phyloP scores from a whole-genome alignment of 805 yeast species.

The Saturnispora sekii region DNA sequence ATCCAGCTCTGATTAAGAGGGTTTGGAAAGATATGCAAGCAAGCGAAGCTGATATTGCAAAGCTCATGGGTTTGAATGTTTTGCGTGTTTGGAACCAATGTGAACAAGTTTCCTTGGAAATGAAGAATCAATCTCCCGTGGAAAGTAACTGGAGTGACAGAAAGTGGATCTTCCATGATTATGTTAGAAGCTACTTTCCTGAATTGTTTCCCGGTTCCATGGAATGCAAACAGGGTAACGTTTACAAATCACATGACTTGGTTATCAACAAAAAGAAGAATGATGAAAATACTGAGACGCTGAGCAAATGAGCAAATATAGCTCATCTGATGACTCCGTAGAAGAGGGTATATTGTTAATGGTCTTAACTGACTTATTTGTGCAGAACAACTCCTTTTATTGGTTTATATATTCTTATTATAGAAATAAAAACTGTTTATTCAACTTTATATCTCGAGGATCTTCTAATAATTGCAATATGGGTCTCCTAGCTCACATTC shows the following conservation, averaged over 20 bases:
- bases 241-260: slow-evolving; percentile 6
- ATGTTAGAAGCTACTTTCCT: slow-evolving; percentile 25
- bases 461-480: no score
- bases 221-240: slow-evolving; percentile 10
- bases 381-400: no score
- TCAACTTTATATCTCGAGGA: no score
- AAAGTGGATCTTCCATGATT: slow-evolving; percentile 31
- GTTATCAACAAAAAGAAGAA: not conserved
- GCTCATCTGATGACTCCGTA: no score
- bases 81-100: slow-evolving; percentile 38
- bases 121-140: slow-evolving; percentile 19
- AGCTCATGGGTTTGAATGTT: slow-evolving; percentile 37
- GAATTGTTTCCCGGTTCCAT: slow-evolving; percentile 27
- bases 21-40: slow-evolving; percentile 28
- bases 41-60: slow-evolving; percentile 33
- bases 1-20: slow-evolving; percentile 36
- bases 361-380: no score
- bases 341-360: no score
- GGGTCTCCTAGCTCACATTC: no score
- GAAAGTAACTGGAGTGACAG: slow-evolving; percentile 36
- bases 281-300: not conserved
- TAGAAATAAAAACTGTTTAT: no score
- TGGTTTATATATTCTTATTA: no score
- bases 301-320: no score
- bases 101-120: slow-evolving; percentile 24